phyloP scores from a whole-genome alignment of 768 basidiomycete genomes.

The Pisolithus orientalis region DNA sequence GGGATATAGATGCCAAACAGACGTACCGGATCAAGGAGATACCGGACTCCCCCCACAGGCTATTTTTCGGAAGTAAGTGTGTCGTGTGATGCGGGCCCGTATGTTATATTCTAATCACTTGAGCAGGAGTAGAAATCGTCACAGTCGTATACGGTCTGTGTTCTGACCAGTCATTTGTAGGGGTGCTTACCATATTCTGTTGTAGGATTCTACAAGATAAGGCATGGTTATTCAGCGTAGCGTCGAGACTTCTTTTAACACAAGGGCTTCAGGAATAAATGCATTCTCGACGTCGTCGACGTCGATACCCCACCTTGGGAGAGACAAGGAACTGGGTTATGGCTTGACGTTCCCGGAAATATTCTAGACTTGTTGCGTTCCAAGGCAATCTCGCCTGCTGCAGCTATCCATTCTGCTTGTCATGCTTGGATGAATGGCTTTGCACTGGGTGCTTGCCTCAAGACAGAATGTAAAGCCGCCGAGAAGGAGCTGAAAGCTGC shows the following conservation, averaged over 20 bases:
- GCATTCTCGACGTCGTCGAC: constrained; percentile 71
- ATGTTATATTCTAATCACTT: neutral
- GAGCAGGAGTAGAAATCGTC: constrained; percentile 52
- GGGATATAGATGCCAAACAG: constrained; percentile 71
- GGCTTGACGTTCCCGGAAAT: constrained; percentile 66
- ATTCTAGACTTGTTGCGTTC: constrained; percentile 46
- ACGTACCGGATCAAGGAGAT: constrained; percentile 70
- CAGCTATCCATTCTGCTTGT: constrained; percentile 78
- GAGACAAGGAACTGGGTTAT: constrained; percentile 65
- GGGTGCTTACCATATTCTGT: neutral
- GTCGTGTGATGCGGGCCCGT: neutral
- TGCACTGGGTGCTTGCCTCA: constrained; percentile 58
- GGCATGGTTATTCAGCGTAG: constrained; percentile 31
- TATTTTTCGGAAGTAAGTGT: constrained; percentile 69
- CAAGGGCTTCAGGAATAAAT: constrained; percentile 38
- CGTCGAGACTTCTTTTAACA: neutral
- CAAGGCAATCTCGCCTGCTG: constrained; percentile 62
- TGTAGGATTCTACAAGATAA: constrained; percentile 75
- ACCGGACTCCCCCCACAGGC: constrained; percentile 44
- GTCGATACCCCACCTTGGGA: constrained; percentile 75
- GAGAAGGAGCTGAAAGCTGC: constrained; percentile 63
- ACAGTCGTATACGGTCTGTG: constrained; percentile 72
- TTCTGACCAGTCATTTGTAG: neutral
- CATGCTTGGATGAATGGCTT: constrained; percentile 82
- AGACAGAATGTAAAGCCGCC: constrained; percentile 77